phyloP scores from a whole-genome alignment of 2,329 filamentous ascomycete genomes.

The Colletotrichum karsti region DNA sequence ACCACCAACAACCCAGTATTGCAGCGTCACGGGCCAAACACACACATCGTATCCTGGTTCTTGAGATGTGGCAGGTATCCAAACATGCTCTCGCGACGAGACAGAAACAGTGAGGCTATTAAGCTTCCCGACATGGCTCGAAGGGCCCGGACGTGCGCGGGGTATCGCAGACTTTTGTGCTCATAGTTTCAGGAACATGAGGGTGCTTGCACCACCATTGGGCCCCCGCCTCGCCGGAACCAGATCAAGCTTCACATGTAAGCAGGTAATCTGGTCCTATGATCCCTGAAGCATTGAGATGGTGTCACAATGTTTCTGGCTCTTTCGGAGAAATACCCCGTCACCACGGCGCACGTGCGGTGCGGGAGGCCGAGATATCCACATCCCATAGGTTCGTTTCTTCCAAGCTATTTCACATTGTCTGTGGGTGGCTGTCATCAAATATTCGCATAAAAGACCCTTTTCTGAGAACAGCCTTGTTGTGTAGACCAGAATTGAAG shows the following conservation, averaged over 20 bases:
- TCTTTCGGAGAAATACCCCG: neutral
- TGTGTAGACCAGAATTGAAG: neutral
- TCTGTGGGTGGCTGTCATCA: neutral
- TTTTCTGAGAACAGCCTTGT: neutral
- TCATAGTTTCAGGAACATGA: constrained; percentile 16
- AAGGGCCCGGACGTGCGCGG: constrained; percentile 12
- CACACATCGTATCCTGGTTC: neutral
- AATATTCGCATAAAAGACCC: neutral
- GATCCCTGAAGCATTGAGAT: neutral
- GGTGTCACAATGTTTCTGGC: neutral
- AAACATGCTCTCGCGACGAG: constrained; percentile 15
- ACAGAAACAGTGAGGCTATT: constrained; percentile 16
- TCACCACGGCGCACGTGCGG: neutral
- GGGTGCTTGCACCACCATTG: neutral
- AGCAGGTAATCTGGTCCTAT: neutral
- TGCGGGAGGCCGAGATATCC: neutral
- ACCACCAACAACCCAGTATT: neutral
- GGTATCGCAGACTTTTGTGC: constrained; percentile 4
- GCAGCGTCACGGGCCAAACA: neutral
- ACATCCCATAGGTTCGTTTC: neutral
- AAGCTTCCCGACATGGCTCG: neutral
- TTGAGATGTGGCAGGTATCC: neutral
- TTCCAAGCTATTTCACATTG: neutral
- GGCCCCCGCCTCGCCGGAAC: neutral
- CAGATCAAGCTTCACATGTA: constrained; percentile 3